phyloP scores from a whole-genome alignment of 257 asterid genomes.

The Thymus quinquecostatus region DNA sequence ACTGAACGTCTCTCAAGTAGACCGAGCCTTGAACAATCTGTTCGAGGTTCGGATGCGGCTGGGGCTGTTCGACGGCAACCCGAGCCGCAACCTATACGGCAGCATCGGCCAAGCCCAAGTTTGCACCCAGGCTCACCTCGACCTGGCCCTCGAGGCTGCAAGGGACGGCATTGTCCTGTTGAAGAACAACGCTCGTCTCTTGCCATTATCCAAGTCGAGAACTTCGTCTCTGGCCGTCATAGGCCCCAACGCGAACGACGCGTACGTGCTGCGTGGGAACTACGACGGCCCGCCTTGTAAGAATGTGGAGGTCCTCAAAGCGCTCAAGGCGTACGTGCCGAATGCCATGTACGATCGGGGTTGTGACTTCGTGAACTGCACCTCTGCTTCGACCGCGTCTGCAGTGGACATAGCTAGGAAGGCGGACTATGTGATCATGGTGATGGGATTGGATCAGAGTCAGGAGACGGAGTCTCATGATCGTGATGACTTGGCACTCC shows the following conservation, averaged over 20 bases:
- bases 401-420: conserved; percentile 51
- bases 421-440: conserved; percentile 71
- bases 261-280: conserved; percentile 59
- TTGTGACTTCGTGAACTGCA: conserved; percentile 56
- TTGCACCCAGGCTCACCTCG: conserved; percentile 66
- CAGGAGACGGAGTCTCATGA: conserved; percentile 68
- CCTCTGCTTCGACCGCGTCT: conserved; percentile 41
- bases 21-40: conserved; percentile 84
- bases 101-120: conserved; percentile 57
- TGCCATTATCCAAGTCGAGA: conserved; percentile 61
- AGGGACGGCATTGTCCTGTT: conserved; percentile 79
- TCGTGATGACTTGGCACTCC: conserved; percentile 62
- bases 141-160: conserved; percentile 79
- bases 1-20: conserved; percentile 46
- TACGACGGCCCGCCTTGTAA: conserved; percentile 82
- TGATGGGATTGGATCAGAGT: conserved; percentile 77
- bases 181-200: conserved; percentile 66
- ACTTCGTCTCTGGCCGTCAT: conserved; percentile 63
- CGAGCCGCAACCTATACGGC: conserved; percentile 49
- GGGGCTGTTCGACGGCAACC: conserved; percentile 77
- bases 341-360: conserved; percentile 45
- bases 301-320: conserved; percentile 50
- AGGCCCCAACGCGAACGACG: conserved; percentile 70
- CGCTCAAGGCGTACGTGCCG: conserved; percentile 46
- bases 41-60: conserved; percentile 79